A percentile compares a stretch with the other conserved stretches of the same genome.
Evolutionary conservation across 495 filamentous ascomycete genomes (phyloP).

Genomic region (Neurospora tetrasperma): DNA sequence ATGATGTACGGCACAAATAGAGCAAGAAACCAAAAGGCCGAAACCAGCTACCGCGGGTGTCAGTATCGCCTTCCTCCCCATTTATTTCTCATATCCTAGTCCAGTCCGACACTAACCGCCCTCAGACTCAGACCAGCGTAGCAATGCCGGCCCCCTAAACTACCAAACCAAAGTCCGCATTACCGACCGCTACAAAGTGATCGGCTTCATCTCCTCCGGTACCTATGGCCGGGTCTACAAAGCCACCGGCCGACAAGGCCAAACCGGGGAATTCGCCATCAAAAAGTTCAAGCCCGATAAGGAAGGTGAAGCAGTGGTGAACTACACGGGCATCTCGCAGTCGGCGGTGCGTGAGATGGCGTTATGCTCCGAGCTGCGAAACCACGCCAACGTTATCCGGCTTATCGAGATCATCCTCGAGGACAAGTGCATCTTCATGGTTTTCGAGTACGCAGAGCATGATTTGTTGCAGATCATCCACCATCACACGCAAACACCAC

Average conservation of each 20-base stretch:
- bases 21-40: constrained; percentile 11
- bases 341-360: constrained; percentile 97
- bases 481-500: constrained; percentile 81
- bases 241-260: constrained; percentile 64
- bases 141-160: constrained; percentile 28
- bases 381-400: constrained; percentile 81
- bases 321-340: constrained; percentile 96
- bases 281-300: constrained; percentile 99
- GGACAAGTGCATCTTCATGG: constrained; percentile 99
- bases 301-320: constrained; percentile 74
- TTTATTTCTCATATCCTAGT: background rate
- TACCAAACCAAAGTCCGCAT: constrained; percentile 86
- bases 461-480: constrained; percentile 97
- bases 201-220: constrained; percentile 95
- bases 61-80: constrained; percentile 10
- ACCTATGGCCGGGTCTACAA: constrained; percentile 99
- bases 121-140: constrained; percentile 38
- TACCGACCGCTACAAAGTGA: constrained; percentile 83
- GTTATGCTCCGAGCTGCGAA: constrained; percentile 78
- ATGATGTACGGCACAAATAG: constrained; percentile 14
- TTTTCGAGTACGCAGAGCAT: constrained; percentile 97
- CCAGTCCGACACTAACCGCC: background rate
- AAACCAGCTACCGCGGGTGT: constrained; percentile 16
- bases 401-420: constrained; percentile 94
- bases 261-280: constrained; percentile 79